phyloP scores from a whole-genome alignment of 768 basidiomycete species.

The Leccinellum luteum region DNA sequence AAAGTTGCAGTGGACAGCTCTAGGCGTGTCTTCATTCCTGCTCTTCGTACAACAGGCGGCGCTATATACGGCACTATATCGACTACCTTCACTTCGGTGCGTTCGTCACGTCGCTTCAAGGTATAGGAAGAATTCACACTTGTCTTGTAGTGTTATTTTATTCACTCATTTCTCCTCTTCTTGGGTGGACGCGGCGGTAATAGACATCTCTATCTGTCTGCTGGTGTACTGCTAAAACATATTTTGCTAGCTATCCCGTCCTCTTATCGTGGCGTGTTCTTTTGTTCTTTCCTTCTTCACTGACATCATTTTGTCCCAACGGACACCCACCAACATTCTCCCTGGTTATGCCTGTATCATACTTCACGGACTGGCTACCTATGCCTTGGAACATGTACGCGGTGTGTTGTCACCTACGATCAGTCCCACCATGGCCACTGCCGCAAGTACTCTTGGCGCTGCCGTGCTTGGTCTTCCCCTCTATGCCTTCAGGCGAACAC shows the following conservation, averaged over 20 bases:
- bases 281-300: conserved; percentile 54
- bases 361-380: conserved; percentile 58
- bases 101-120: conserved; percentile 16
- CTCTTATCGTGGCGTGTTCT: conserved; percentile 45
- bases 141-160: conserved; percentile 55
- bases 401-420: conserved; percentile 56
- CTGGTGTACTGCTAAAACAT: conserved; percentile 3
- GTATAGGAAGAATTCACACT: background rate
- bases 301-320: conserved; percentile 46
- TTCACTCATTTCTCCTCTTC: conserved; percentile 68
- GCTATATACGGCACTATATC: conserved; percentile 65
- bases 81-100: conserved; percentile 66
- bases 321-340: conserved; percentile 38
- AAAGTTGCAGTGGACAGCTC: conserved; percentile 59
- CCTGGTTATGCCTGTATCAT: conserved; percentile 68
- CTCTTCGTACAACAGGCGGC: conserved; percentile 67
- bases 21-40: conserved; percentile 64
- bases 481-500: conserved; percentile 55
- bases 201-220: conserved; percentile 45
- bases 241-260: conserved; percentile 47
- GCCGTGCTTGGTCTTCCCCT: conserved; percentile 61
- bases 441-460: conserved; percentile 59
- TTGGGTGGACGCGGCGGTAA: conserved; percentile 57
- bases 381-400: conserved; percentile 61
- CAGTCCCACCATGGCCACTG: conserved; percentile 53